These are phyloP conservation scores for Suillus placidus DNA, from an alignment of 768 basidiomycete genomes.

Conservation along the genomic window DNA sequence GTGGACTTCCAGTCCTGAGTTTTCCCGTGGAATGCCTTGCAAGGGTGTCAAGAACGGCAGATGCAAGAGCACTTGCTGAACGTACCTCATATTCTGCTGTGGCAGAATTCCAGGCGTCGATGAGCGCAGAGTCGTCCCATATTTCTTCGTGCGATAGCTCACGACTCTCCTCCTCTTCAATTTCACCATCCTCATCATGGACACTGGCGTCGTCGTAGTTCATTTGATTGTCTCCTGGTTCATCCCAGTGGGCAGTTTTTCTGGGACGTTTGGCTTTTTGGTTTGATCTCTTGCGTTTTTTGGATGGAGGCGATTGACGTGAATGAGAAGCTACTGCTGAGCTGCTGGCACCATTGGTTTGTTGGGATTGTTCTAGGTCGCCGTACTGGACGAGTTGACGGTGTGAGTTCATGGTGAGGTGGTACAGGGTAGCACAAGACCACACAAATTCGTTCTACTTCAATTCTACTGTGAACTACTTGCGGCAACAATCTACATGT, in stretches of 20 bases:
- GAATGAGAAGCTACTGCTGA: slow-evolving; percentile 1
- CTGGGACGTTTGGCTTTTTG: slow-evolving; percentile 26
- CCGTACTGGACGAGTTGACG: slow-evolving; percentile 35
- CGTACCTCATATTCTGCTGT: slow-evolving; percentile 75
- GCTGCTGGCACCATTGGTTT: slow-evolving; percentile 9
- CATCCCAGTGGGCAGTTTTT: slow-evolving; percentile 47
- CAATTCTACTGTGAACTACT: background rate
- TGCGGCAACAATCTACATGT: background rate
- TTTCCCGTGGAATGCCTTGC: slow-evolving; percentile 64
- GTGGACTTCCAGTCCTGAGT: slow-evolving; percentile 67
- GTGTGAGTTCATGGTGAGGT: background rate
- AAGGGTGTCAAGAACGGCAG: slow-evolving; percentile 4
- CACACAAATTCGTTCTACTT: background rate
- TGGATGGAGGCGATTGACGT: slow-evolving; percentile 42
- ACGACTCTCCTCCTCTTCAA: slow-evolving; percentile 56
- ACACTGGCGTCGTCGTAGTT: slow-evolving; percentile 30
- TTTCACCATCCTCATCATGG: slow-evolving; percentile 32
- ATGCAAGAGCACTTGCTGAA: slow-evolving; percentile 4
- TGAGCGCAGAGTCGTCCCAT: slow-evolving; percentile 85
- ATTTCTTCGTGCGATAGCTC: slow-evolving; percentile 73
- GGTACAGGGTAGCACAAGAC: slow-evolving; percentile 14
- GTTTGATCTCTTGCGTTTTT: slow-evolving; percentile 50
- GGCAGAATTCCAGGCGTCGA: slow-evolving; percentile 85
- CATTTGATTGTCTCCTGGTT: slow-evolving; percentile 35
- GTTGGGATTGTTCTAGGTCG: slow-evolving; percentile 14